Conservation (phyloP, 768 basidiomycete genomes). For the Hebeloma cylindrosporum region DNA sequence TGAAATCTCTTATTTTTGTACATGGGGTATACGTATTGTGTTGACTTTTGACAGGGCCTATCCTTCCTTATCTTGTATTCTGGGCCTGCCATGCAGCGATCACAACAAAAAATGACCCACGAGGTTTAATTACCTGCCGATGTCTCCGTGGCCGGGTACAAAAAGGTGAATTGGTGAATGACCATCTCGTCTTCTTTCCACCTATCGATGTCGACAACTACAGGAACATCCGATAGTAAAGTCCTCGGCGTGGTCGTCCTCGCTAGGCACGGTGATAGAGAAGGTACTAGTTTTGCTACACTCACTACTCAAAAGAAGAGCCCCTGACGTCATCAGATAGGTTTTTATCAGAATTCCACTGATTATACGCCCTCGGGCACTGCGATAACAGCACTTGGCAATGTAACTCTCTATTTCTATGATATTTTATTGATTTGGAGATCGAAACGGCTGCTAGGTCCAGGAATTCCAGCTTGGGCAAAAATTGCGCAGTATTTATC, state of each 20-base stretch:
- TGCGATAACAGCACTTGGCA: conserved; percentile 66
- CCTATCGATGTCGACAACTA: too few relatives aligned
- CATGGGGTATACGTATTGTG: too few relatives aligned
- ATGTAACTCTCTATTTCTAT: conserved; percentile 57
- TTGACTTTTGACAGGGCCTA: too few relatives aligned
- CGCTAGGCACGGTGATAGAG: conserved; percentile 59
- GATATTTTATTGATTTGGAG: conserved; percentile 39
- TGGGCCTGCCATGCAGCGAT: too few relatives aligned
- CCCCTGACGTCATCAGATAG: conserved; percentile 25
- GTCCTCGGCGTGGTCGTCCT: conserved; percentile 59
- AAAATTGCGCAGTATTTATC: conserved; percentile 51
- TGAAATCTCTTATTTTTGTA: too few relatives aligned
- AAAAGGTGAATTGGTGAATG: too few relatives aligned
- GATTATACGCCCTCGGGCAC: conserved; percentile 59
- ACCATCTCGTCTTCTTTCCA: too few relatives aligned
- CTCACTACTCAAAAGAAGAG: neutral
- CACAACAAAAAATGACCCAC: too few relatives aligned
- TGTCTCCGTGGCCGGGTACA: too few relatives aligned
- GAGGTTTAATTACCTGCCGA: too few relatives aligned
- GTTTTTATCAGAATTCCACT: conserved; percentile 63
- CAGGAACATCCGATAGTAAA: conserved; percentile 21
- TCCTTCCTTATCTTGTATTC: too few relatives aligned
- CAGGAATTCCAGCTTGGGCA: conserved; percentile 60
- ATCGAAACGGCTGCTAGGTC: conserved; percentile 9
- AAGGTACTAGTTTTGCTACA: conserved; percentile 29